Evolutionary conservation across 257 asterid genomes (phyloP), one percentile per base, ranked within the genome.

Genomic region (Solanum bulbocastanum): DNA sequence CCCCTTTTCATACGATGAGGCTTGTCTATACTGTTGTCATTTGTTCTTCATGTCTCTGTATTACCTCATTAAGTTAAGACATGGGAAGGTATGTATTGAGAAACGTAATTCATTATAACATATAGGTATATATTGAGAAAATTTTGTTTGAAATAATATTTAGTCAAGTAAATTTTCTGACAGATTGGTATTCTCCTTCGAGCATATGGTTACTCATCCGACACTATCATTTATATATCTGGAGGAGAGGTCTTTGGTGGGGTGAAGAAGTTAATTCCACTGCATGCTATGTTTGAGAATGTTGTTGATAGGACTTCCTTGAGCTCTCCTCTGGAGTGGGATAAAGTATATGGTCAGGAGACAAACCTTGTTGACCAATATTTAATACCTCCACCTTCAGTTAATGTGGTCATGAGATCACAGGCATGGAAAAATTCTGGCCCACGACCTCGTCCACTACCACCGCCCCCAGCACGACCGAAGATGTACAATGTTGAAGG

Each of bases 231-330:
- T 68, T 96, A 94, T 76, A 90, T 95, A 72, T 94, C 99, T 22
- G 98, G 99, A 2, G 99, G 99, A 35, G 98, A 96, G 92, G 96
- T 95, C 89, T 96, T 96, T 87, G 99, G 99, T 20, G 99, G 99
- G 81, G 97, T 95, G 91, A 96, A 96, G 93, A 94, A 96, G 88
- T 92, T 95, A 88, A 95, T 95, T 83, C 99, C 99, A 23, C 98
- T 96, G 32, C 98, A 95, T 46, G 94, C 98, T 9, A 95, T 95
- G 98, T 96, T 96, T 62, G 99, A 96, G 88, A 96, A 96, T 33
- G 98, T 96, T 14, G 97, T 95, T 22, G 99, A 96, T 83, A 89
- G 98, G 73, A 96, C 99, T n/a, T 95, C 96, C 86, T 89, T 96
- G 88, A 94, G 94, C 92, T 87, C 95, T 84, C 90, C 94, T 5